phyloP scores from a whole-genome alignment of 805 yeast species.

The Saturnispora ahearnii region DNA sequence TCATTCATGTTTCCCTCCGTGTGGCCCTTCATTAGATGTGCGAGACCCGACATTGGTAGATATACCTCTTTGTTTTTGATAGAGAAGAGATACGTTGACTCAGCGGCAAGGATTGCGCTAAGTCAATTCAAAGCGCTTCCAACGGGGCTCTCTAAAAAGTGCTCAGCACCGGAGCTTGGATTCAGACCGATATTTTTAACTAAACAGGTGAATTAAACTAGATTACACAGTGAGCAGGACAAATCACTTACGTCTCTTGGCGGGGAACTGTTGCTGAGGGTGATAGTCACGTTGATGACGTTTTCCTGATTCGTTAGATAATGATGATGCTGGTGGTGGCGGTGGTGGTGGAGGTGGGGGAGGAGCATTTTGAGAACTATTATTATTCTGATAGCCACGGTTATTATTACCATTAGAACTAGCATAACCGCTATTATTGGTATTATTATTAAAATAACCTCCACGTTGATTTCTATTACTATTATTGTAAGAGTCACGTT shows the following conservation, averaged over 20 bases:
- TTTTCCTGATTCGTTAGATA: not conserved
- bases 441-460: not conserved
- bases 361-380: not conserved
- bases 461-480: not conserved
- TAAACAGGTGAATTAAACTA: not conserved
- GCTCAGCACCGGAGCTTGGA: not conserved
- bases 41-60: constrained; percentile 24
- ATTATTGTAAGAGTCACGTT: not conserved
- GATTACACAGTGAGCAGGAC: not conserved
- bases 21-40: constrained; percentile 26
- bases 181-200: not conserved
- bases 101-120: not conserved
- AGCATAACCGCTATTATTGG: not conserved
- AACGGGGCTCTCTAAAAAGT: not conserved
- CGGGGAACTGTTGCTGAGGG: not conserved
- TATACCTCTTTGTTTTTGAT: not conserved
- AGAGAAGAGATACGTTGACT: not conserved
- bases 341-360: not conserved
- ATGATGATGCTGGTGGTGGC: not conserved
- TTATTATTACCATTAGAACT: not conserved
- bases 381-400: not conserved
- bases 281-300: not conserved
- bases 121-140: not conserved
- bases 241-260: not conserved
- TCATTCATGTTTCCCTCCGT: not conserved